phyloP scores from a whole-genome alignment of 1,284 basidiomycete genomes.

The Apiotrichum mycotoxinovorans region DNA sequence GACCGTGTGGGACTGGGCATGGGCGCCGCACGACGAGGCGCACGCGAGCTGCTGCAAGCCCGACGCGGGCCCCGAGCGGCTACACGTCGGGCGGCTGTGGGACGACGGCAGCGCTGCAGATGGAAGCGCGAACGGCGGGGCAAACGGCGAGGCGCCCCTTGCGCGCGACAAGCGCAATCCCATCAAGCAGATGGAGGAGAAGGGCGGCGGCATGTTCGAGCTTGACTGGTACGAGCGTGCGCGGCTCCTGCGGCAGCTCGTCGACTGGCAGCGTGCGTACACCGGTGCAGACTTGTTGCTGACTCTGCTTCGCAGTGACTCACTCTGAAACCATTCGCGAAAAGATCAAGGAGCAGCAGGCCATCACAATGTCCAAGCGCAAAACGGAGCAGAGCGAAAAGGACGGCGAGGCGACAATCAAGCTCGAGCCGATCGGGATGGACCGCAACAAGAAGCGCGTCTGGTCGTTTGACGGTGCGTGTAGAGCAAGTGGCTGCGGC shows the following conservation, averaged over 20 bases:
- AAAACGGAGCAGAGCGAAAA: constrained; percentile 13
- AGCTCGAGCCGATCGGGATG: constrained; percentile 35
- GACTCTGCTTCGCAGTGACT: constrained; percentile 33
- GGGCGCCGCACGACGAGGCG: constrained; percentile 43
- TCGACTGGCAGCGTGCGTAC: constrained; percentile 48
- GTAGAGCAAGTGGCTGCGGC: background rate
- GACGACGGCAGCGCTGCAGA: constrained; percentile 14
- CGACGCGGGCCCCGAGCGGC: constrained; percentile 17
- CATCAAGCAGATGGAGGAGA: constrained; percentile 28
- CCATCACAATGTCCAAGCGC: constrained; percentile 11
- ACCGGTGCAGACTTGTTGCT: too few relatives aligned
- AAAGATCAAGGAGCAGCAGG: constrained; percentile 36
- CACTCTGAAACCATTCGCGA: constrained; percentile 36
- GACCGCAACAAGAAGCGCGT: constrained; percentile 44
- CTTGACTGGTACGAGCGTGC: constrained; percentile 42
- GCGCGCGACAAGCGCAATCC: constrained; percentile 33
- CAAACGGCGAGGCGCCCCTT: constrained; percentile 20
- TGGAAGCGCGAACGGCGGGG: background rate
- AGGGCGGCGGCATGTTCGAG: constrained; percentile 42
- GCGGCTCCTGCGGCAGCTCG: constrained; percentile 43
- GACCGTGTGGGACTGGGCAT: constrained; percentile 45
- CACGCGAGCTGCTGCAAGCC: constrained; percentile 35
- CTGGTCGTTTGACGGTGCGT: constrained; percentile 48
- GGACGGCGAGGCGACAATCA: constrained; percentile 23
- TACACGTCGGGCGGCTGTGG: constrained; percentile 33